Evolutionary conservation across 495 filamentous ascomycete species (phyloP).

Genomic region (Aspergillus wentii): DNA sequence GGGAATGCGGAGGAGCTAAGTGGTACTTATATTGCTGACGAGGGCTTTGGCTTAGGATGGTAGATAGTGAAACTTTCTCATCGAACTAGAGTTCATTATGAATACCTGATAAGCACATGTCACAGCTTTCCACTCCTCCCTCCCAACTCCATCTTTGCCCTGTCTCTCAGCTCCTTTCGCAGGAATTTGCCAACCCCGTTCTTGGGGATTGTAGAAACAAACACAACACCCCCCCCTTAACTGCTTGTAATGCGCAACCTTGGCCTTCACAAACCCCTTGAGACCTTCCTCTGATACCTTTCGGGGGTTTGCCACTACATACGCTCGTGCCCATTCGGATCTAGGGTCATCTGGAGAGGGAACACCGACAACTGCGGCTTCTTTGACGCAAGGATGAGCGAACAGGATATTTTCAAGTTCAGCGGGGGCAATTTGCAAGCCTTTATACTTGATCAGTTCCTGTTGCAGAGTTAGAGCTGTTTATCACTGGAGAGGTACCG

Average conservation of each 20-base stretch:
- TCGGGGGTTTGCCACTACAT: slow-evolving; percentile 53
- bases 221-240: slow-evolving; percentile 15
- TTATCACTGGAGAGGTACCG: too few relatives aligned
- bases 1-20: background rate
- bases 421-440: slow-evolving; percentile 71
- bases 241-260: slow-evolving; percentile 15
- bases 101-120: too few relatives aligned
- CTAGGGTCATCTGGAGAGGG: slow-evolving; percentile 52
- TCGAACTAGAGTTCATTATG: too few relatives aligned
- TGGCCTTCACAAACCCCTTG: slow-evolving; percentile 24
- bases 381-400: slow-evolving; percentile 56
- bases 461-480: too few relatives aligned
- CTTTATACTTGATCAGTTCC: slow-evolving; percentile 72
- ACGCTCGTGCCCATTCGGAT: slow-evolving; percentile 71
- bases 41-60: slow-evolving; percentile 4
- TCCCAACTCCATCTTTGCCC: slow-evolving; percentile 14
- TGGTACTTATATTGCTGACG: slow-evolving; percentile 2
- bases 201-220: slow-evolving; percentile 12
- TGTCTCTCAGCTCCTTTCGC: slow-evolving; percentile 11
- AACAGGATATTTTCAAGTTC: slow-evolving; percentile 66
- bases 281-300: slow-evolving; percentile 27
- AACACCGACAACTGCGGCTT: slow-evolving; percentile 70
- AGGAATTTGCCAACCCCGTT: slow-evolving; percentile 16
- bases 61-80: too few relatives aligned
- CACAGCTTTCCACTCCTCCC: too few relatives aligned